Evolutionary conservation across 371 early-diverging fungal genomes (phyloP), one percentile per base, ranked within the genome.

Genomic region (Encephalitozoon romaleae): DNA sequence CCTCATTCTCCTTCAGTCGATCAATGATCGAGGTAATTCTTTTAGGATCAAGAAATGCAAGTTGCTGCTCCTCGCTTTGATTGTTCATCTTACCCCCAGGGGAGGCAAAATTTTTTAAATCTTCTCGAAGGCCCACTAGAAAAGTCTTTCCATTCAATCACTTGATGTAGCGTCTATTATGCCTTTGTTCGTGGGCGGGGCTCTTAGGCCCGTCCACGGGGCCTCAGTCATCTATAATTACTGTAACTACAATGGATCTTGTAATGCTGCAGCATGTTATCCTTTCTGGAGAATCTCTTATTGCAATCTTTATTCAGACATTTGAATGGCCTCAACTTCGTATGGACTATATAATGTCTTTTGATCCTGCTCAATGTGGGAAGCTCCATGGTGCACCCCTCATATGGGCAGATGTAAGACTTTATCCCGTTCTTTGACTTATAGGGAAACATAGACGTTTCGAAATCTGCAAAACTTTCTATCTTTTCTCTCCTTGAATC

Each of bases 261-360:
- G 59, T 82, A 86, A 47, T 86, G 86, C 70, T 86, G 85, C n/a
- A 84, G 52, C 86, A 86, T 86, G 66, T 86, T 86, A 51, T 86
- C 86, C 41, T 84, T 83, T 53, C 86, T 41, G 34, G 84, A 84
- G 72, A 86, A 86, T 43, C 74, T 79, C 70, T 80, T 84, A 21
- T 42, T 49, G 67, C 86, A 86, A 12, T 77, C 74, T n/a, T 43
- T 26, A 49, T 82, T 84, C n/a, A 79, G 41, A 70, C 86, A 86
- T 67, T 81, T 84, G 69, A 82, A 86, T 21, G 85, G 85, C 54
- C 85, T 85, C 6, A 74, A 54, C 23, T 74, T 82, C 23, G 86
- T 86, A 64, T 86, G 86, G 0, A 86, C 77, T 41, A 85, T 81
- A 64, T 84, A 86, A 63, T 86, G 86, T 67, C 86, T 75, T 70